Base-by-base conservation (phyloP, 2,329 filamentous ascomycete species). In the Sphaerostilbella broomeana region DNA sequence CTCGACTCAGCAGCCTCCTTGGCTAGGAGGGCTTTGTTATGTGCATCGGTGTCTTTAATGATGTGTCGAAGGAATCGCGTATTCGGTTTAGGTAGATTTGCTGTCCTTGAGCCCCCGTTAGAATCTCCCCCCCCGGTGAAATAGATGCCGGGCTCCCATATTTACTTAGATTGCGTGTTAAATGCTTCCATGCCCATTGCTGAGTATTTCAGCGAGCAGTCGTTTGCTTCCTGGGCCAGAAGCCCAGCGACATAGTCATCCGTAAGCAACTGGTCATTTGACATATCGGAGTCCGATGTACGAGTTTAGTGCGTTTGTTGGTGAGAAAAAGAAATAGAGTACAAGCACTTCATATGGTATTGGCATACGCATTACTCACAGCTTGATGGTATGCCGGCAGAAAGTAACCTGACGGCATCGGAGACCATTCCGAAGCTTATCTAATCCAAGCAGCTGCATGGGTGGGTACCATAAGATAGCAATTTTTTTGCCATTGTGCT, bases 51-150 rank as follows among this genome's bases (percentile, higher is more conserved):
- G 50, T 92, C 84, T 47, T 82, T 84, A 46, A 98, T 86, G 41
- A 97, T 85, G 53, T 92, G 84, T 42, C 81, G 81, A 28, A 98
- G 67, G 57, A 97, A 97, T 22, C 84, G 77, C 0, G 86, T 95
- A 54, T 98, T 97, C 3, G 90, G 89, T 58, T 90, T 95, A 1
- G 86, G 86, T 47, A 81, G 77, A 50, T 75, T 75, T 31, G 74
- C 63, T 42, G 80, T 76, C 54, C 77, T 87, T 61, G 43, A 38
- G 43, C 37, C 17, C 38, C 33, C 42, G 33, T 44, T 33, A 44
- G 42, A 44, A 40, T n/a, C 21, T 9, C 13, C 22, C 13, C 37
- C 25, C 24, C 12, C 11, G 6, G 26, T n/a, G 18, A 35, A 29
- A 15, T 21, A 13, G 26, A 22, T n/a, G 20, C 30, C 18, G 32